Base-by-base conservation (phyloP, 305 asterid genomes). In the Withania somnifera region DNA sequence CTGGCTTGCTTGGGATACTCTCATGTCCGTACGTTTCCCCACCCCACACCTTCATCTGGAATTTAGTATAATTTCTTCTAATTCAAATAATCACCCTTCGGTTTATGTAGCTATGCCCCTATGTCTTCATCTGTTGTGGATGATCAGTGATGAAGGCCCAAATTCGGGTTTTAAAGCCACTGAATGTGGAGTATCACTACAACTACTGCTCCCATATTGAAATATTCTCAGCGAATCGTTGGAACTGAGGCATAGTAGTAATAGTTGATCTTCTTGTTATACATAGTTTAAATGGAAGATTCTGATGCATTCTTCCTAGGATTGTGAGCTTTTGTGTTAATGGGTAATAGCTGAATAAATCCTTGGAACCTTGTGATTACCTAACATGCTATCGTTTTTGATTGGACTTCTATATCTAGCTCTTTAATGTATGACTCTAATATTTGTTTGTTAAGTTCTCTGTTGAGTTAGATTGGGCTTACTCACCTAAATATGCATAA, bases 1-100 rank as follows among this genome's bases (percentile, higher is more conserved):
- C 15, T 94, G 98, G 98, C 90, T 94, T 24, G 91, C 98, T 83
- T 94, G 92, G 93, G 97, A 94, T 82, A 83, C 87, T 82, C 90
- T 84, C 11, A 90, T 87, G 86, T 92, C 97, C 56, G 97, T 94
- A 90, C 77, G 81, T 80, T 47, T 68, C 38, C 11, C 3, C 3
- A 0, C 57, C 57, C 24, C 73, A 42, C 34, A 57, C 45, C 45
- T 47, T 69, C 26, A 4, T 30, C 34, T 30, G n/a, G n/a, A n/a
- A n/a, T n/a, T n/a, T n/a, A n/a, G n/a, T n/a, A n/a, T n/a, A n/a
- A n/a, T n/a, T n/a, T n/a, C n/a, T n/a, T n/a, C n/a, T n/a, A n/a
- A n/a, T n/a, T n/a, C n/a, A n/a, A n/a, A n/a, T n/a, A n/a, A n/a
- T n/a, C n/a, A n/a, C n/a, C n/a, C n/a, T n/a, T n/a, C n/a, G n/a